Percentiles rank a stretch among this genome's conserved stretches.
phyloP scores from a whole-genome alignment of 768 basidiomycete genomes.

The Lactifluus rugatus region DNA sequence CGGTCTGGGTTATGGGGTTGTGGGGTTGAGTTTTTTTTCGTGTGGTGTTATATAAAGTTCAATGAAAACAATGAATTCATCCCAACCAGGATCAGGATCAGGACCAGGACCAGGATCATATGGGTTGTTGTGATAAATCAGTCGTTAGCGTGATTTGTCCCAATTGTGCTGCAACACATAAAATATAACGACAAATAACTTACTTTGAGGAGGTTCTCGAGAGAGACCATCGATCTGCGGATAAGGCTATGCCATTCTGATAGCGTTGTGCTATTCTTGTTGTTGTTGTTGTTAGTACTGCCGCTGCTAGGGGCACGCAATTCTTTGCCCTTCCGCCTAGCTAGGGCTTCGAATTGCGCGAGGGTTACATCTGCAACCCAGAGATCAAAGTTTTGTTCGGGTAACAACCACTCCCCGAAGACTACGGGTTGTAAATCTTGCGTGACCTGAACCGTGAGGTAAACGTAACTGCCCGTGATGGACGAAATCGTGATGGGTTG shows the following conservation, averaged over 20 bases:
- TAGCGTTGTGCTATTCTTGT: slow-evolving; percentile 19
- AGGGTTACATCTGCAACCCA: slow-evolving; percentile 79
- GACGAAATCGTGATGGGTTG: slow-evolving; percentile 80
- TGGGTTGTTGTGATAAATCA: slow-evolving; percentile 5
- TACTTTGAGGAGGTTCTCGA: slow-evolving; percentile 71
- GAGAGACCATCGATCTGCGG: slow-evolving; percentile 52
- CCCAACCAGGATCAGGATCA: neutral
- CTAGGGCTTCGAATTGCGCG: slow-evolving; percentile 66
- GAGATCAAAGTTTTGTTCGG: slow-evolving; percentile 62
- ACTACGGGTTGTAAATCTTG: slow-evolving; percentile 85
- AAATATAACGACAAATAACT: slow-evolving; percentile 21
- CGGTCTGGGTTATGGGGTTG: slow-evolving; percentile 33
- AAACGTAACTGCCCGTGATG: slow-evolving; percentile 79
- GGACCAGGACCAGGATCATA: neutral
- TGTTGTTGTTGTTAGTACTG: neutral
- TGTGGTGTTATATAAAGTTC: slow-evolving; percentile 10
- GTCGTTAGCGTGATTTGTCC: slow-evolving; percentile 4
- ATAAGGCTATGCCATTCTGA: slow-evolving; percentile 41
- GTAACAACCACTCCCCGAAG: slow-evolving; percentile 66
- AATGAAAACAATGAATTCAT: slow-evolving; percentile 1
- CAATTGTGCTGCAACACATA: neutral
- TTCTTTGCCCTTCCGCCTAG: slow-evolving; percentile 39
- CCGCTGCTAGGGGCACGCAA: slow-evolving; percentile 23
- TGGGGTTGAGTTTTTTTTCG: neutral
- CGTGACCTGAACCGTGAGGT: slow-evolving; percentile 84